These are phyloP conservation scores for Solioccasus polychromus DNA, from an alignment of 768 basidiomycete genomes.

Conservation along the genomic window DNA sequence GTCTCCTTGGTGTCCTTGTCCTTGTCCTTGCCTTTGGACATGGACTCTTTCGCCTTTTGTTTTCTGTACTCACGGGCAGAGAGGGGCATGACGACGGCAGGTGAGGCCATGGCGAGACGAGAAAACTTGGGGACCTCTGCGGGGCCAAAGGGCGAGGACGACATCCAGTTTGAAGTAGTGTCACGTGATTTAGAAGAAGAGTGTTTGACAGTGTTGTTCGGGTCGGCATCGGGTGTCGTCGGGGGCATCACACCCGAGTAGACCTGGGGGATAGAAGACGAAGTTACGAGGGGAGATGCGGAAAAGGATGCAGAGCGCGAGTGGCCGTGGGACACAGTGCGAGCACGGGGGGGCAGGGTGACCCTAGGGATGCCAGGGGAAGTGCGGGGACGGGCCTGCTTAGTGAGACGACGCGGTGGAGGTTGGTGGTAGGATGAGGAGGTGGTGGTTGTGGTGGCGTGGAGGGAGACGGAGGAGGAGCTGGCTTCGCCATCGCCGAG, in stretches of 20 bases:
- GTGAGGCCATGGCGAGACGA: conserved; percentile 26
- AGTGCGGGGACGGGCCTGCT: too few species aligned
- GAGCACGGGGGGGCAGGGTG: conserved; percentile 20
- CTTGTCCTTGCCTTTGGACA: conserved; percentile 9
- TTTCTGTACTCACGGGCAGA: conserved; percentile 29
- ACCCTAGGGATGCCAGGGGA: too few species aligned
- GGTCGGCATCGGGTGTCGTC: not conserved
- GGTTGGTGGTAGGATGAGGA: conserved; percentile 19
- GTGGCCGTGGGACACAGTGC: conserved; percentile 15
- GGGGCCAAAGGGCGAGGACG: conserved; percentile 30
- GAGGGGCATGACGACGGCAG: conserved; percentile 30
- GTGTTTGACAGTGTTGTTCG: conserved; percentile 11
- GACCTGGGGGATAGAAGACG: conserved; percentile 13
- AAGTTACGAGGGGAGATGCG: not conserved
- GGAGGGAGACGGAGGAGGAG: conserved; percentile 21
- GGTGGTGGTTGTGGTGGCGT: conserved; percentile 4
- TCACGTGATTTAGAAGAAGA: conserved; percentile 24
- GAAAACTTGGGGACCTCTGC: conserved; percentile 29
- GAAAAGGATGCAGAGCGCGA: conserved; percentile 15
- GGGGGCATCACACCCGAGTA: conserved; percentile 18
- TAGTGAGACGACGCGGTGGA: too few species aligned
- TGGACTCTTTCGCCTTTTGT: conserved; percentile 10
- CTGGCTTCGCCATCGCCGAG: conserved; percentile 21
- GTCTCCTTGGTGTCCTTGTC: conserved; percentile 1
- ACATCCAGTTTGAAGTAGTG: conserved; percentile 26